Conservation (phyloP, 768 basidiomycete species). For the Rubroboletus pulcherrimus region DNA sequence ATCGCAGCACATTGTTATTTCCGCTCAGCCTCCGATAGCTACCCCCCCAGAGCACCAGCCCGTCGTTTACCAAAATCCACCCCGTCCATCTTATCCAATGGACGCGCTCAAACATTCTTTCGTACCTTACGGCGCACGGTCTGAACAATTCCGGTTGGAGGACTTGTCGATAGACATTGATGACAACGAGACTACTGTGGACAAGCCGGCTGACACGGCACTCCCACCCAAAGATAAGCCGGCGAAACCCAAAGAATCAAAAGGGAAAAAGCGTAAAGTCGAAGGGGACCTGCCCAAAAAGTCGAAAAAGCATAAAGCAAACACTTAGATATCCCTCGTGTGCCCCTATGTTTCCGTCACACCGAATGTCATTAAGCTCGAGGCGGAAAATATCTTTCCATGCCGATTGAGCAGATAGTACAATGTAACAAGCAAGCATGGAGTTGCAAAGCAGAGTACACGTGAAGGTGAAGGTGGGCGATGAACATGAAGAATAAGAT, state of each 20-base stretch:
- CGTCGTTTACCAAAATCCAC: conserved; percentile 43
- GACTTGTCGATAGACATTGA: conserved; percentile 23
- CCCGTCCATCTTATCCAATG: conserved; percentile 53
- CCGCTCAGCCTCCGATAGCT: conserved; percentile 43
- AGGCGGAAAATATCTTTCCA: conserved; percentile 5
- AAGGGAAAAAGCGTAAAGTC: conserved; percentile 45
- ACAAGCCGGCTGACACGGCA: conserved; percentile 8
- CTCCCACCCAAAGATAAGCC: background rate
- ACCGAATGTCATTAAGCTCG: conserved; percentile 4
- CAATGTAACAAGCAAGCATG: conserved; percentile 22
- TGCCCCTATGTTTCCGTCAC: background rate
- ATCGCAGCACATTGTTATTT: conserved; percentile 54
- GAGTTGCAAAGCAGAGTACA: conserved; percentile 24
- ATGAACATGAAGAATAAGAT: conserved; percentile 30
- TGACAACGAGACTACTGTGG: conserved; percentile 24
- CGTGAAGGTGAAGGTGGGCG: conserved; percentile 19
- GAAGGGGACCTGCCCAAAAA: conserved; percentile 46
- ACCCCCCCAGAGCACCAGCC: conserved; percentile 15
- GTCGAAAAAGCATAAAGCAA: conserved; percentile 42
- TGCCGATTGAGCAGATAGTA: conserved; percentile 14
- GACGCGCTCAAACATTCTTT: conserved; percentile 63
- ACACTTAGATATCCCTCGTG: conserved; percentile 6
- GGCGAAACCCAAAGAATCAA: conserved; percentile 24
- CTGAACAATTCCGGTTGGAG: background rate
- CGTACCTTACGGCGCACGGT: conserved; percentile 55